These are phyloP conservation scores for Neurospora sp. DNA, from an alignment of 495 filamentous ascomycete species.

Conservation along the genomic window DNA sequence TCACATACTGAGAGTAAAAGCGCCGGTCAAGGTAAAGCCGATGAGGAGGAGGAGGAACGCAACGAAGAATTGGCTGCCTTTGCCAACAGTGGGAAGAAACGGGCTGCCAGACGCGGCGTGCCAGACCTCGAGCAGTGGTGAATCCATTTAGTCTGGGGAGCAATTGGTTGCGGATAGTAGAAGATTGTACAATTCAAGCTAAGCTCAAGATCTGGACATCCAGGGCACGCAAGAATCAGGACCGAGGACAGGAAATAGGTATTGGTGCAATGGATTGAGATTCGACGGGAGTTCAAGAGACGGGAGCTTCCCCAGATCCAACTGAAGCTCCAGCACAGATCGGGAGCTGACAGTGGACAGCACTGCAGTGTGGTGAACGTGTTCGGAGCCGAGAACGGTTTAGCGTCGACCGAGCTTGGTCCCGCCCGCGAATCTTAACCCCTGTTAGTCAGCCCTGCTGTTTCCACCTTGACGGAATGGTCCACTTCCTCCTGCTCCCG, in stretches of 20 bases:
- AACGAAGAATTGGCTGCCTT: conserved; percentile 73
- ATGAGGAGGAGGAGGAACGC: conserved; percentile 67
- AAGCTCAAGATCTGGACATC: not conserved
- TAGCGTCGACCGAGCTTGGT: conserved; percentile 5
- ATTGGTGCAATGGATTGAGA: not conserved
- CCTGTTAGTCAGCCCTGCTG: conserved; percentile 1
- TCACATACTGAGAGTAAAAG: conserved; percentile 74
- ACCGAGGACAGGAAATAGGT: not conserved
- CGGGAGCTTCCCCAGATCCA: not conserved
- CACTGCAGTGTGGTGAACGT: conserved; percentile 6
- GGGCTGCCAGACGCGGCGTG: conserved; percentile 76
- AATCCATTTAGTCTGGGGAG: conserved; percentile 41
- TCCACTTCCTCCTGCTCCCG: conserved; percentile 1
- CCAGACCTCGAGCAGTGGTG: conserved; percentile 79
- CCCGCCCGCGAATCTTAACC: not conserved
- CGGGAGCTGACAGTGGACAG: not conserved
- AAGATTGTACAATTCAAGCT: not conserved
- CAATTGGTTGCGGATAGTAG: not conserved
- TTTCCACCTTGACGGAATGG: conserved; percentile 11
- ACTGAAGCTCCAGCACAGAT: not conserved
- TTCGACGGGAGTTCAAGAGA: not conserved
- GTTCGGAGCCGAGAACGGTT: conserved; percentile 12
- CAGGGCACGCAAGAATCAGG: not conserved
- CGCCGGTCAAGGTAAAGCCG: conserved; percentile 54
- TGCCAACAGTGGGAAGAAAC: conserved; percentile 70